phyloP scores from a whole-genome alignment of 2,329 filamentous ascomycete genomes.

The Talaromyces piceae region DNA sequence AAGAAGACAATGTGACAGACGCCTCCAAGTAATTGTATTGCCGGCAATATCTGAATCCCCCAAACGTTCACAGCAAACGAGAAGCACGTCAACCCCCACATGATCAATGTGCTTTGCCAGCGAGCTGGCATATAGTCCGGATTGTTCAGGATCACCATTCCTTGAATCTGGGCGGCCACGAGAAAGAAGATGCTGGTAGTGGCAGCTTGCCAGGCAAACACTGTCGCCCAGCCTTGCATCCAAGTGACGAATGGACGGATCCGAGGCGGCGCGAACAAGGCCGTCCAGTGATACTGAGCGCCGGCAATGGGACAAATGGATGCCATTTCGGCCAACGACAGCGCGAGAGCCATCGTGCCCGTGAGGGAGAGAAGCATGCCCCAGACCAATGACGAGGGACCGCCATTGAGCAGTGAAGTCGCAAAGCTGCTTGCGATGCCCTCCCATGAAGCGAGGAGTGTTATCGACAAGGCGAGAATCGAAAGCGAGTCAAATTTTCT shows the following conservation, averaged over 20 bases:
- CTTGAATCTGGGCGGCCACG: conserved; percentile 28
- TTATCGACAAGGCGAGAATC: conserved; percentile 30
- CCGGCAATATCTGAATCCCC: conserved; percentile 23
- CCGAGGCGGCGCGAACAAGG: conserved; percentile 10
- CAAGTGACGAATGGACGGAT: conserved; percentile 10
- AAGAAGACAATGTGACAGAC: conserved; percentile 30
- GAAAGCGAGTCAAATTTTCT: conserved; percentile 27
- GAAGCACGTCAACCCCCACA: conserved; percentile 27
- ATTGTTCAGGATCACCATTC: conserved; percentile 29
- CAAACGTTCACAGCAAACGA: conserved; percentile 29
- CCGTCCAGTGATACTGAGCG: conserved; percentile 32
- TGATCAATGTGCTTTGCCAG: conserved; percentile 37
- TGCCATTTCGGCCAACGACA: conserved; percentile 32
- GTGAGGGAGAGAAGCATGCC: conserved; percentile 25
- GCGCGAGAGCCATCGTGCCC: conserved; percentile 28
- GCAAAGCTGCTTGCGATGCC: conserved; percentile 17
- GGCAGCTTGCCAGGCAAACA: conserved; percentile 32
- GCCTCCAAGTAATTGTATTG: conserved; percentile 20
- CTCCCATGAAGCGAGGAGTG: conserved; percentile 35
- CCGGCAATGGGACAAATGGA: conserved; percentile 30
- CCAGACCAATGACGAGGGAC: conserved; percentile 28
- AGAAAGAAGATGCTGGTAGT: conserved; percentile 28
- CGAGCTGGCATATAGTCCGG: conserved; percentile 24
- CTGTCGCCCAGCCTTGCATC: conserved; percentile 22
- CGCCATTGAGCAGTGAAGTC: conserved; percentile 24